A percentile compares a stretch with the other conserved stretches of the same genome.
Evolutionary conservation across 805 yeast genomes (phyloP).

Genomic region (Cyberlindnera bimundalis): DNA sequence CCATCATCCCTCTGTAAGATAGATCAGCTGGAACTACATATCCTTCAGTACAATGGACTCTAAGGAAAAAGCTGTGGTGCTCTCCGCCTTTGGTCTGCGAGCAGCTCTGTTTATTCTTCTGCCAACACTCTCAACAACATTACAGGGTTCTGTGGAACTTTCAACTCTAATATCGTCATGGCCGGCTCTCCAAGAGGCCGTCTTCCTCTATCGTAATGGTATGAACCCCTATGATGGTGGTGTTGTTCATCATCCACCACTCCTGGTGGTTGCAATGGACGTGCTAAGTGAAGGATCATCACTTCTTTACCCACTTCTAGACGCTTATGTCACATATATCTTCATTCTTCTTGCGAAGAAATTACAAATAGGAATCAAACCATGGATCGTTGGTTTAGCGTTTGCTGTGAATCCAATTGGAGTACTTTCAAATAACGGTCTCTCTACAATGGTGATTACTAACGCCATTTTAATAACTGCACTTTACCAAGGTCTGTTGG

Average conservation of each 20-base stretch:
- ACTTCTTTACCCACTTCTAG: slow-evolving; percentile 54
- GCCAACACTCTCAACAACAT: slow-evolving; percentile 17
- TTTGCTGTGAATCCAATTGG: slow-evolving; percentile 80
- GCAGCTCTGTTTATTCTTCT: slow-evolving; percentile 14
- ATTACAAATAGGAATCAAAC: slow-evolving; percentile 23
- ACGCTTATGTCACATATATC: slow-evolving; percentile 52
- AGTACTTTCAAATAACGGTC: slow-evolving; percentile 63
- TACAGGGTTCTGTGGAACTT: slow-evolving; percentile 47
- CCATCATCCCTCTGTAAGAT: too few species aligned
- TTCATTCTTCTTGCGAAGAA: slow-evolving; percentile 48
- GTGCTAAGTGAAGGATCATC: slow-evolving; percentile 25
- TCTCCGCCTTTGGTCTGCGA: slow-evolving; percentile 19
- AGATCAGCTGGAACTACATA: neutral
- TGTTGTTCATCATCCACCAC: slow-evolving; percentile 81
- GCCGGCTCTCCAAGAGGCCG: slow-evolving; percentile 61
- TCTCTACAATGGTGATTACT: slow-evolving; percentile 61
- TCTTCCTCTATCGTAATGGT: slow-evolving; percentile 53
- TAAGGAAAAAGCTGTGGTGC: slow-evolving; percentile 12
- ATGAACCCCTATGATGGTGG: slow-evolving; percentile 80
- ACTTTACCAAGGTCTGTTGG: slow-evolving; percentile 41
- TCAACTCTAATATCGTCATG: slow-evolving; percentile 75
- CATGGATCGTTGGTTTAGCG: slow-evolving; percentile 52
- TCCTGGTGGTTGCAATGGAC: slow-evolving; percentile 51
- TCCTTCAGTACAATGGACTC: slow-evolving; percentile 4
- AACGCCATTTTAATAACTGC: slow-evolving; percentile 52